Evolutionary conservation across 1,284 basidiomycete genomes (phyloP).

Genomic region (Trametes pubescens): DNA sequence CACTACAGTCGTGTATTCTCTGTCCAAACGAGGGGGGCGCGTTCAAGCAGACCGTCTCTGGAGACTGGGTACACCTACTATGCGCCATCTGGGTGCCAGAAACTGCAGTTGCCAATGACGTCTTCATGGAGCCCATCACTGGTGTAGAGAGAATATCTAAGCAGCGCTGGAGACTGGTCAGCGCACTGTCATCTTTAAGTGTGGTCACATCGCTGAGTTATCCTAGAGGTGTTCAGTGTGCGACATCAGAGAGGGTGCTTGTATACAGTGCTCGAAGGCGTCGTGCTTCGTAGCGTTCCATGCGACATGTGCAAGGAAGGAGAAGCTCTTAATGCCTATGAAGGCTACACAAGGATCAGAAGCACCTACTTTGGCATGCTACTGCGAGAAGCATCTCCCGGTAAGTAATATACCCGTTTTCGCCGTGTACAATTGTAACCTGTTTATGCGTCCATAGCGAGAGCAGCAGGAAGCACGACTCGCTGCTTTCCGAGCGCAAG

Average conservation of each 20-base stretch:
- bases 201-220: slow-evolving; percentile 9
- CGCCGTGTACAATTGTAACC: background rate
- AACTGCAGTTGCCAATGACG: slow-evolving; percentile 91
- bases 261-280: slow-evolving; percentile 95
- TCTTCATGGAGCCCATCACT: slow-evolving; percentile 99
- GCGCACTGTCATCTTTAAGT: slow-evolving; percentile 40
- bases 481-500: slow-evolving; percentile 62
- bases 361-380: slow-evolving; percentile 75
- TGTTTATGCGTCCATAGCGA: slow-evolving; percentile 49
- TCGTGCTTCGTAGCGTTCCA: slow-evolving; percentile 96
- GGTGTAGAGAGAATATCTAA: slow-evolving; percentile 91
- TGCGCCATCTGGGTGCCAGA: slow-evolving; percentile 99
- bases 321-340: slow-evolving; percentile 87
- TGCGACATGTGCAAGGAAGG: slow-evolving; percentile 91
- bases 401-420: slow-evolving; percentile 50
- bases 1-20: slow-evolving; percentile 83
- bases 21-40: slow-evolving; percentile 98
- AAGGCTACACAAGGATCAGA: slow-evolving; percentile 82
- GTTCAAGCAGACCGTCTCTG: slow-evolving; percentile 95
- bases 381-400: slow-evolving; percentile 90
- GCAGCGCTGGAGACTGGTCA: slow-evolving; percentile 92
- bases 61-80: slow-evolving; percentile 96
- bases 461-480: slow-evolving; percentile 71
- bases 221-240: slow-evolving; percentile 87
- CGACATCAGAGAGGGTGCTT: slow-evolving; percentile 85